Evolutionary conservation across 768 basidiomycete species (phyloP).

Genomic region (Phylloporus arenicola): DNA sequence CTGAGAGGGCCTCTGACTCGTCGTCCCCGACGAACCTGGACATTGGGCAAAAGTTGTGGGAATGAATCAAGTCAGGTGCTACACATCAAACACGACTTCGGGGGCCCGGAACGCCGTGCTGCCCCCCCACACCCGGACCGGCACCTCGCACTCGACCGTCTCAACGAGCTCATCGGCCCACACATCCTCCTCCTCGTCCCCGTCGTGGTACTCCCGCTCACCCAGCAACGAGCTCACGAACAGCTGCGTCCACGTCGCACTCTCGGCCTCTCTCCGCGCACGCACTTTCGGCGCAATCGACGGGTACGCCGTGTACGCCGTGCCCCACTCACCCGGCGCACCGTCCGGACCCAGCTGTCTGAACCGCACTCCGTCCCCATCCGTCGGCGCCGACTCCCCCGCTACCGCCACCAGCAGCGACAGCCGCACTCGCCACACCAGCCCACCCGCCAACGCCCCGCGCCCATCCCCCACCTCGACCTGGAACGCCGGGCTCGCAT

Average conservation of each 20-base stretch:
- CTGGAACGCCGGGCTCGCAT: constrained; percentile 83
- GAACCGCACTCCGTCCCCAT: constrained; percentile 48
- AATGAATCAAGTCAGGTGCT: constrained; percentile 8
- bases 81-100: constrained; percentile 76
- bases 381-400: constrained; percentile 37
- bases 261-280: constrained; percentile 10
- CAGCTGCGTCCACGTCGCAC: constrained; percentile 35
- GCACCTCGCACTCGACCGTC: constrained; percentile 93
- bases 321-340: constrained; percentile 64
- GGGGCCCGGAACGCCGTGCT: constrained; percentile 81
- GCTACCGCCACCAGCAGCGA: constrained; percentile 80
- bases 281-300: constrained; percentile 59
- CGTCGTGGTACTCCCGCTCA: constrained; percentile 57
- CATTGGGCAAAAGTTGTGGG: constrained; percentile 59
- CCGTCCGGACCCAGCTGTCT: constrained; percentile 56
- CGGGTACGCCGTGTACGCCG: constrained; percentile 53
- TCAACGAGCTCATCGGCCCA: constrained; percentile 72
- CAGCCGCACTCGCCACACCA: constrained; percentile 87
- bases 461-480: constrained; percentile 44
- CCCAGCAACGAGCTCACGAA: constrained; percentile 38
- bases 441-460: constrained; percentile 49
- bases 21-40: constrained; percentile 75
- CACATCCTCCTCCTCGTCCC: constrained; percentile 40
- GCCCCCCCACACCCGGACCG: constrained; percentile 82
- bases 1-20: constrained; percentile 59